These are phyloP conservation scores for Solanum hybrid DNA, from an alignment of 305 asterid genomes.

Conservation along the genomic window DNA sequence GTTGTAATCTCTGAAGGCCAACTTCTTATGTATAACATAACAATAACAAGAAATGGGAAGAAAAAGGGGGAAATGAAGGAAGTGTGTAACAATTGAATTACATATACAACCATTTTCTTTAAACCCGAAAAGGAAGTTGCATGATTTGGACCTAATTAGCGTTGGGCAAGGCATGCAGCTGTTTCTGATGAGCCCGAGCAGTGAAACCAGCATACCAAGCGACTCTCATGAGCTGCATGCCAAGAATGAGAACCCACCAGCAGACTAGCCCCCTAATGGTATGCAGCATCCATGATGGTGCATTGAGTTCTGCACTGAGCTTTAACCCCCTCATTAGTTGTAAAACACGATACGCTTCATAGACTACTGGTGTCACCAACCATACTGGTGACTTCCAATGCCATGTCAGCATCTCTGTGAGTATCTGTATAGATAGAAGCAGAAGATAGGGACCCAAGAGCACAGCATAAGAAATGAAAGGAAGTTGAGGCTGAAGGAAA, in stretches of 20 bases:
- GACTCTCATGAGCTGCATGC: conserved; percentile 94
- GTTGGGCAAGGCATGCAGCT: conserved; percentile 16
- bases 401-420: conserved; percentile 90
- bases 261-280: conserved; percentile 71
- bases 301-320: conserved; percentile 67
- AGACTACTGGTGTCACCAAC: conserved; percentile 79
- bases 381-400: conserved; percentile 97
- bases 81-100: background rate
- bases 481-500: conserved; percentile 47
- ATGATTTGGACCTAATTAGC: conserved; percentile 1
- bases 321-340: conserved; percentile 92
- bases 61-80: background rate
- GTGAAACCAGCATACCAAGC: conserved; percentile 96
- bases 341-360: conserved; percentile 73
- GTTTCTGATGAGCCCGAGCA: conserved; percentile 29
- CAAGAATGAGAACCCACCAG: conserved; percentile 88
- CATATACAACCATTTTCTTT: background rate
- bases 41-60: background rate
- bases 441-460: conserved; percentile 84
- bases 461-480: conserved; percentile 53
- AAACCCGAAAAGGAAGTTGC: background rate
- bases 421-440: conserved; percentile 61
- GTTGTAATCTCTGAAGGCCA: background rate
- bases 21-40: background rate
- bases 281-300: conserved; percentile 70